Evolutionary conservation across 2,329 filamentous ascomycete genomes (phyloP).

Genomic region (Aspergillus brunneoviolaceus): DNA sequence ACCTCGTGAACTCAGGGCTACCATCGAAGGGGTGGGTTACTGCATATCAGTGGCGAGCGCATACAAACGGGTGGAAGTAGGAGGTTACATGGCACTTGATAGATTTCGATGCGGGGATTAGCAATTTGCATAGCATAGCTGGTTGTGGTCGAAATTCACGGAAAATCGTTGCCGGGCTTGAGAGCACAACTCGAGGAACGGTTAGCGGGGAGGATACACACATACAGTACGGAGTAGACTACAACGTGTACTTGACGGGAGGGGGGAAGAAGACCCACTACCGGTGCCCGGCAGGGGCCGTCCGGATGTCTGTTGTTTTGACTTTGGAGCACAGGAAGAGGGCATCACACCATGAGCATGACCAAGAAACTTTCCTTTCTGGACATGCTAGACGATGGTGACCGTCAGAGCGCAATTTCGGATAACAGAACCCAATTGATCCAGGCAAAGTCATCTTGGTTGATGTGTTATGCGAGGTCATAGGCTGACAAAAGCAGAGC

Average conservation of each 20-base stretch:
- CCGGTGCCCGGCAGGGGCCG: background rate
- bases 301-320: background rate
- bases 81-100: too few species aligned
- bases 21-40: too few species aligned
- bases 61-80: too few species aligned
- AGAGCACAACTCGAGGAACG: too few species aligned
- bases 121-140: too few species aligned
- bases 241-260: background rate
- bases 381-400: background rate
- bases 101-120: too few species aligned
- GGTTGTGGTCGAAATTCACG: too few species aligned
- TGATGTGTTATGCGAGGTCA: background rate
- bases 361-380: background rate
- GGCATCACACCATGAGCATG: background rate
- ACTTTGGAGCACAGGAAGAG: background rate
- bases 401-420: background rate
- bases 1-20: too few species aligned
- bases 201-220: too few species aligned
- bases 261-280: background rate
- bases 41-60: too few species aligned
- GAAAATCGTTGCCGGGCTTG: too few species aligned
- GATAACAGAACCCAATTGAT: background rate
- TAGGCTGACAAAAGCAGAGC: background rate
- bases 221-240: too few species aligned
- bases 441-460: background rate